phyloP scores from a whole-genome alignment of 495 filamentous ascomycete genomes.

The Stereocaulon alpinum region DNA sequence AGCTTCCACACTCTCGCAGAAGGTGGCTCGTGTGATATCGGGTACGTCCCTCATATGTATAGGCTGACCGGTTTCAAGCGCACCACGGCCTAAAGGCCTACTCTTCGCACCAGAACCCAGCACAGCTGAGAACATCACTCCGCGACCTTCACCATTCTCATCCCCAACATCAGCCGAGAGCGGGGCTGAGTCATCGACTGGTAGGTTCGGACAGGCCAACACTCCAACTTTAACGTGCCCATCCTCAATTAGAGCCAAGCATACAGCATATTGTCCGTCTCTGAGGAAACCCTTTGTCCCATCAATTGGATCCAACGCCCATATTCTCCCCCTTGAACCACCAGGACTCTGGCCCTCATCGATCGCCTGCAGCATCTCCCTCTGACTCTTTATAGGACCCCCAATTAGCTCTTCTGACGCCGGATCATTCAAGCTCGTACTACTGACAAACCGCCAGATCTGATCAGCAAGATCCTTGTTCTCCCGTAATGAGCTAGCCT shows the following conservation, averaged over 20 bases:
- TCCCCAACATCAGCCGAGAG: conserved; percentile 59
- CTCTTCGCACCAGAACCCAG: conserved; percentile 65
- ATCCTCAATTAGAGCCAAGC: conserved; percentile 81
- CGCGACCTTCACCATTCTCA: conserved; percentile 54
- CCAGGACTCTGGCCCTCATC: conserved; percentile 74
- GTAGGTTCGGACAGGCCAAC: conserved; percentile 89
- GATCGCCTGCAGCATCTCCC: conserved; percentile 76
- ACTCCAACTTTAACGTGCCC: conserved; percentile 93
- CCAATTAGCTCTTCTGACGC: conserved; percentile 58
- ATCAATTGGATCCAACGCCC: conserved; percentile 96
- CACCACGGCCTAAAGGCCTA: conserved; percentile 53
- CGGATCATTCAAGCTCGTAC: conserved; percentile 59
- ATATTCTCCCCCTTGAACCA: conserved; percentile 73
- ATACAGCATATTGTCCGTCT: conserved; percentile 97
- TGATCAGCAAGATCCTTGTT: conserved; percentile 54
- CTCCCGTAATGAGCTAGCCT: conserved; percentile 63
- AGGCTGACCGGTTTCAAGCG: conserved; percentile 45
- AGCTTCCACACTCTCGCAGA: conserved; percentile 92
- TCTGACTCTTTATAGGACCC: conserved; percentile 55
- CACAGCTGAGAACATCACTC: conserved; percentile 77
- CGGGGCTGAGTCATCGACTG: conserved; percentile 62
- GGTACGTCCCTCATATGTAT: conserved; percentile 69
- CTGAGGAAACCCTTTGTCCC: conserved; percentile 94
- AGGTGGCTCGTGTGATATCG: conserved; percentile 69
- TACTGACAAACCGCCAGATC: conserved; percentile 73